Conservation (phyloP, 441 rosid genomes). For the Populus hybrid region DNA sequence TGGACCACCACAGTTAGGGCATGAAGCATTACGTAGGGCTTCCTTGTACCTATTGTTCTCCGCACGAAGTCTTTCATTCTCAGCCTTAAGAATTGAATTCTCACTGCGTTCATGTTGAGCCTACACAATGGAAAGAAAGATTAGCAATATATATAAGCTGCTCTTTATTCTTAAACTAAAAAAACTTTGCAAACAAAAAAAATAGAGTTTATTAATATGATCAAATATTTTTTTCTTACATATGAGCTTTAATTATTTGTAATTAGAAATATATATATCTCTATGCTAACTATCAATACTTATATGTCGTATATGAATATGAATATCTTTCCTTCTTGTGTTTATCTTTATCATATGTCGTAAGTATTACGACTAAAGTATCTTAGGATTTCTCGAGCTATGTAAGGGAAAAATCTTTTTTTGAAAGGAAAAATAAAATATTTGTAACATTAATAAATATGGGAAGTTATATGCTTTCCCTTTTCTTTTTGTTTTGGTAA, state of each 20-base stretch:
- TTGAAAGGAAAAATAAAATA: neutral
- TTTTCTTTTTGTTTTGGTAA: no score
- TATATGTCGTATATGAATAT: no score
- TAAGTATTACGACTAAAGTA: no score
- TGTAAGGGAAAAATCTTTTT: neutral
- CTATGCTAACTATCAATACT: no score
- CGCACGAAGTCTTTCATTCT: slow-evolving; percentile 77
- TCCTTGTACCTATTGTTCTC: slow-evolving; percentile 90
- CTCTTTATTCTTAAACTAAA: neutral
- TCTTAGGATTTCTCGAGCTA: no score
- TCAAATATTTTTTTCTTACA: no score
- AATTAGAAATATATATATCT: no score
- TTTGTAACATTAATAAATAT: neutral
- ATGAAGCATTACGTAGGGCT: slow-evolving; percentile 76
- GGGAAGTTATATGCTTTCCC: neutral
- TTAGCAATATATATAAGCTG: neutral
- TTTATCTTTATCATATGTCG: no score
- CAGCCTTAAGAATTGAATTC: slow-evolving; percentile 63
- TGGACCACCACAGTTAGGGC: slow-evolving; percentile 92
- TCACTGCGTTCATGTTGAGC: slow-evolving; percentile 88
- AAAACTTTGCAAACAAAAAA: neutral
- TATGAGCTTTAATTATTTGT: no score
- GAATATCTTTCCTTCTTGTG: no score
- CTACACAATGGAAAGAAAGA: slow-evolving; percentile 23
- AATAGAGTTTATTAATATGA: no score